A percentile compares a stretch with the other conserved stretches of the same genome.
Conservation (phyloP, 352 stramenopile species). For the Phytophthora megakarya region DNA sequence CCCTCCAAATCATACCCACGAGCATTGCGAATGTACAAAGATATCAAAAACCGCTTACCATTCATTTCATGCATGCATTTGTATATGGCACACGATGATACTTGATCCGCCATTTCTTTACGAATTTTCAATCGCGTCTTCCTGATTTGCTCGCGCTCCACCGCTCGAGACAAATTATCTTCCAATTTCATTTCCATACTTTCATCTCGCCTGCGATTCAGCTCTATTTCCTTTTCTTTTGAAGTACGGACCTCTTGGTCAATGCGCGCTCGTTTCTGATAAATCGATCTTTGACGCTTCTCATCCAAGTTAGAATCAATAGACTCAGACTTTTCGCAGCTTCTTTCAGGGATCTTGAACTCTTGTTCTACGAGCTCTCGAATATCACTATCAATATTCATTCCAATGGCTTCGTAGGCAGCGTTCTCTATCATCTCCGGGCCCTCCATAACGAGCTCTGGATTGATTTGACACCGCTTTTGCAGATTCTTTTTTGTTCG, state of each 20-base stretch:
- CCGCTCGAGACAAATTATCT: slow-evolving; percentile 32
- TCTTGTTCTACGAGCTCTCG: slow-evolving; percentile 6
- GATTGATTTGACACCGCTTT: background rate
- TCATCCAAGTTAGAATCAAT: slow-evolving; percentile 19
- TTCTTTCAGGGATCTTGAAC: background rate
- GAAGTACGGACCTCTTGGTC: slow-evolving; percentile 13
- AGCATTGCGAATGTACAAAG: slow-evolving; percentile 45
- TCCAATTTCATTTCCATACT: slow-evolving; percentile 57
- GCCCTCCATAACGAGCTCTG: background rate
- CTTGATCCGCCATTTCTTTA: slow-evolving; percentile 27
- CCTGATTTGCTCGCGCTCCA: slow-evolving; percentile 30
- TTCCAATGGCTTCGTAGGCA: background rate
- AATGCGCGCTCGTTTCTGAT: slow-evolving; percentile 32
- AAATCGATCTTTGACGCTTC: slow-evolving; percentile 28
- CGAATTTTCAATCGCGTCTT: slow-evolving; percentile 16
- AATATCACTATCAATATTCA: slow-evolving; percentile 15
- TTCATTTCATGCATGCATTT: slow-evolving; percentile 48
- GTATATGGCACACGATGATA: slow-evolving; percentile 38
- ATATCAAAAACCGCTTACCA: slow-evolving; percentile 50
- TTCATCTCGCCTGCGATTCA: slow-evolving; percentile 49
- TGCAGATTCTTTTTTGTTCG: slow-evolving; percentile 11
- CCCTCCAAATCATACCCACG: slow-evolving; percentile 55
- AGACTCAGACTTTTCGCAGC: background rate
- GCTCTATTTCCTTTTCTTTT: slow-evolving; percentile 19
- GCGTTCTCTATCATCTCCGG: background rate